These are phyloP conservation scores for Leptographium flavum DNA, from an alignment of 2,329 filamentous ascomycete genomes.

Conservation along the genomic window DNA sequence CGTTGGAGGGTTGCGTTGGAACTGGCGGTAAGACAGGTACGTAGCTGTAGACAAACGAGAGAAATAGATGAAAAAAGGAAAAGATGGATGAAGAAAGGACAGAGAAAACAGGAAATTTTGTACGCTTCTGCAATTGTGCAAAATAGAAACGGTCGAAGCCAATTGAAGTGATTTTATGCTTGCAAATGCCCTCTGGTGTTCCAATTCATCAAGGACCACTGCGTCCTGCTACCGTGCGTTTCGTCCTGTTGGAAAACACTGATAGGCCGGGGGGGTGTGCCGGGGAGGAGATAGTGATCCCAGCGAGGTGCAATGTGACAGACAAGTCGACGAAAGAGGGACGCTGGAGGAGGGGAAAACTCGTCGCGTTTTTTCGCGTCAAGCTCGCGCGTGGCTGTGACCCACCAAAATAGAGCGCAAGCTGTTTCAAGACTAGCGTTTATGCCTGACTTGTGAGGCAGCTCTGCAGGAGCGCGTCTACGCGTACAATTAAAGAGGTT, in stretches of 20 bases:
- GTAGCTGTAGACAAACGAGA: too few species aligned
- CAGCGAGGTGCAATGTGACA: neutral
- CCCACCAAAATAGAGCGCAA: neutral
- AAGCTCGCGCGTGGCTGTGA: conserved; percentile 5
- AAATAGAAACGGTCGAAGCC: neutral
- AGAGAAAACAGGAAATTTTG: too few species aligned
- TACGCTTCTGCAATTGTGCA: too few species aligned
- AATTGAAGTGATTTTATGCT: neutral
- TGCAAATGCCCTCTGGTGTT: neutral
- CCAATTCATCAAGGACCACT: neutral
- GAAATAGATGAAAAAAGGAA: too few species aligned
- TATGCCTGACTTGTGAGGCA: neutral
- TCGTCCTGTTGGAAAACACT: neutral
- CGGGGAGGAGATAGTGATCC: neutral
- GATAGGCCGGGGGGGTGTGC: too few species aligned
- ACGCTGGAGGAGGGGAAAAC: neutral
- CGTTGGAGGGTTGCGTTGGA: neutral
- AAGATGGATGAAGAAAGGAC: neutral
- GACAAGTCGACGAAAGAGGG: neutral
- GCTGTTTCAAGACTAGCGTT: neutral
- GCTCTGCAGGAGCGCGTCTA: neutral
- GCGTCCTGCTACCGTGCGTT: neutral
- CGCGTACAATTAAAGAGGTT: too few species aligned
- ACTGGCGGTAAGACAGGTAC: neutral
- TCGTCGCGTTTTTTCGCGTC: conserved; percentile 12